Percentiles rank a stretch among this genome's conserved stretches.
Conservation (phyloP, 1,139 yeast genomes). For the Taphrina flavorubra region DNA sequence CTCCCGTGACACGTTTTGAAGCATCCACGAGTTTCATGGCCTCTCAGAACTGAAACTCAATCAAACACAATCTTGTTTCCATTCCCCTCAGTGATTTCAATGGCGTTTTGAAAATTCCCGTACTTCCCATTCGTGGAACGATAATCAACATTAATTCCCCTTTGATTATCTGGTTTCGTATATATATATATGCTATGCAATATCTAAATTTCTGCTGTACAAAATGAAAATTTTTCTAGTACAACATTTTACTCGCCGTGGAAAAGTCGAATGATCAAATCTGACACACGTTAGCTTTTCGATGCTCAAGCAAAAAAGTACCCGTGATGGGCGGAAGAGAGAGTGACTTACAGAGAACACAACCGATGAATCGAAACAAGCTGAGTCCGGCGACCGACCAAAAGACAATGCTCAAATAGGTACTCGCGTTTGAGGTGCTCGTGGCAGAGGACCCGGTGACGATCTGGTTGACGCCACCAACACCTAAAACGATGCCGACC, state of each 20-base stretch:
- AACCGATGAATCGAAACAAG: conserved; percentile 68
- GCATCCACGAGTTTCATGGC: too few relatives aligned
- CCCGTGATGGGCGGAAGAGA: too few relatives aligned
- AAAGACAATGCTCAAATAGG: conserved; percentile 73
- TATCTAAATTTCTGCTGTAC: conserved; percentile 2
- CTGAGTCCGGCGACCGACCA: conserved; percentile 83
- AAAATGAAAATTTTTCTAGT: neutral
- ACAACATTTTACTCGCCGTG: conserved; percentile 24
- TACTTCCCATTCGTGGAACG: too few relatives aligned
- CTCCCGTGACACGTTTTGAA: too few relatives aligned
- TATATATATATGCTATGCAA: neutral
- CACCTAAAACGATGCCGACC: conserved; percentile 70
- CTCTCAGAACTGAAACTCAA: too few relatives aligned
- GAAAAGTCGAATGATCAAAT: conserved; percentile 33
- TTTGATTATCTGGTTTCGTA: neutral
- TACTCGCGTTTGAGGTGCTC: conserved; percentile 43
- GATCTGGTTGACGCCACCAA: conserved; percentile 63
- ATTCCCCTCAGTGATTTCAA: too few relatives aligned
- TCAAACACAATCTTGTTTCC: too few relatives aligned
- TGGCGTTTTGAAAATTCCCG: too few relatives aligned
- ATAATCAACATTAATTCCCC: too few relatives aligned
- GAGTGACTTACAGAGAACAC: conserved; percentile 19
- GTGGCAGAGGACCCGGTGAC: conserved; percentile 17
- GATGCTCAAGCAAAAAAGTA: too few relatives aligned
- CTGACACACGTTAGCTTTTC: conserved; percentile 8